These are phyloP conservation scores for Ophiocordyceps robertsii DNA, from an alignment of 2,329 filamentous ascomycete genomes.

Conservation along the genomic window DNA sequence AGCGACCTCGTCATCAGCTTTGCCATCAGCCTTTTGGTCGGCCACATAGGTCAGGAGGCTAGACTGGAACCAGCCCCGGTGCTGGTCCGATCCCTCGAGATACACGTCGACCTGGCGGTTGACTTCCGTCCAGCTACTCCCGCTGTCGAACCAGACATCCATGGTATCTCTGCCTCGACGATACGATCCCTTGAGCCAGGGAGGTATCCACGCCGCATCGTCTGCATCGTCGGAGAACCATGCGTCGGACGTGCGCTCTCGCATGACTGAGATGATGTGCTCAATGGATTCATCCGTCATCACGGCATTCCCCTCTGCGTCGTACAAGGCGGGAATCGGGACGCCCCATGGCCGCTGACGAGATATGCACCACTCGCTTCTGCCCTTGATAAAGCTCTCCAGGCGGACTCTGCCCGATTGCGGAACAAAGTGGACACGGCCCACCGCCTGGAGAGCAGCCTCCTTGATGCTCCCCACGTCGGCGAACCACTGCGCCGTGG, in stretches of 20 bases:
- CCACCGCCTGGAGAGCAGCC: conserved; percentile 55
- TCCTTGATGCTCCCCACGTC: conserved; percentile 76
- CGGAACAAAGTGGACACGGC: conserved; percentile 66
- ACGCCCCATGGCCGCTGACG: conserved; percentile 93
- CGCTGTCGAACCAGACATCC: conserved; percentile 99
- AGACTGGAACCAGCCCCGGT: conserved; percentile 97
- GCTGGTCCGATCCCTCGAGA: conserved; percentile 88
- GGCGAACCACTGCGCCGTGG: conserved; percentile 96
- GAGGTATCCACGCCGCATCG: conserved; percentile 65
- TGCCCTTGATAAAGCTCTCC: conserved; percentile 72
- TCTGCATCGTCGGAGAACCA: conserved; percentile 82
- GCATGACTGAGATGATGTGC: conserved; percentile 71
- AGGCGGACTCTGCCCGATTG: conserved; percentile 59
- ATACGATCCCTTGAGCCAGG: conserved; percentile 47
- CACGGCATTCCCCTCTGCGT: conserved; percentile 58
- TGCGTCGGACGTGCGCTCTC: conserved; percentile 68
- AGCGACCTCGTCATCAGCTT: conserved; percentile 10
- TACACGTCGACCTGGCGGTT: conserved; percentile 63
- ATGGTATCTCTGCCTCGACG: conserved; percentile 83
- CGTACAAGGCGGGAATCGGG: conserved; percentile 83
- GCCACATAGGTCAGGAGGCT: conserved; percentile 80
- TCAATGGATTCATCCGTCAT: conserved; percentile 66
- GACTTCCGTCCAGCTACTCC: conserved; percentile 71
- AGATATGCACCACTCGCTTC: conserved; percentile 97
- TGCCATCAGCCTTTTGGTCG: conserved; percentile 29